These are phyloP conservation scores for Cyanidium caldarium DNA, from an alignment of 23 red algal genomes.

Conservation along the genomic window DNA sequence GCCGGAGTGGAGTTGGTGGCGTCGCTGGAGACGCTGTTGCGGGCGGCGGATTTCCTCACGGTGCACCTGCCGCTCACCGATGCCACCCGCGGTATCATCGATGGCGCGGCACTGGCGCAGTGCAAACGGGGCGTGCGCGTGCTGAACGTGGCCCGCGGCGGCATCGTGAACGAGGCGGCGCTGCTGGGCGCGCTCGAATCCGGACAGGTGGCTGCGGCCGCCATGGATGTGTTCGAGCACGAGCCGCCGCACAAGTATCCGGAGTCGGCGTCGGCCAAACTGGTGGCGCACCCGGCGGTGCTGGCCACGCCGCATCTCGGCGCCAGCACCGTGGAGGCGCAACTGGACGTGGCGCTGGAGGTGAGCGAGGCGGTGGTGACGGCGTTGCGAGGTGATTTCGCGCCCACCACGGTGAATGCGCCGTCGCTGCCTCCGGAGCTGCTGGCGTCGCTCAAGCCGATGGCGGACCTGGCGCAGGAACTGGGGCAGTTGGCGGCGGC, in stretches of 20 bases:
- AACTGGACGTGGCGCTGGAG: slow-evolving; percentile 86
- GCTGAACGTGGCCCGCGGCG: slow-evolving; percentile 86
- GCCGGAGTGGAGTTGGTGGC: slow-evolving; percentile 40
- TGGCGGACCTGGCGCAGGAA: slow-evolving; percentile 46
- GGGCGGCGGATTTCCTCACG: slow-evolving; percentile 67
- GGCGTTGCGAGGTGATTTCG: slow-evolving; percentile 63
- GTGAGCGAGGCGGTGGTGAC: slow-evolving; percentile 60
- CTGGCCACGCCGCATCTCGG: slow-evolving; percentile 95
- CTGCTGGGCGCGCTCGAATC: slow-evolving; percentile 72
- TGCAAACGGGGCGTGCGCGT: slow-evolving; percentile 59
- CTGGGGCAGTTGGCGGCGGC: slow-evolving; percentile 59
- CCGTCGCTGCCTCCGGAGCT: slow-evolving; percentile 60
- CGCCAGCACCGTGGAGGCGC: slow-evolving; percentile 79
- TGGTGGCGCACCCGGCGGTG: slow-evolving; percentile 61
- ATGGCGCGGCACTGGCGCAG: slow-evolving; percentile 27
- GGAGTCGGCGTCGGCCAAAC: slow-evolving; percentile 46
- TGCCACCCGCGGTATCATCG: slow-evolving; percentile 44
- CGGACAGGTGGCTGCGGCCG: slow-evolving; percentile 65
- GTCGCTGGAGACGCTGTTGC: slow-evolving; percentile 27
- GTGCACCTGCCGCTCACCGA: slow-evolving; percentile 90
- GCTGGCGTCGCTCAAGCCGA: slow-evolving; percentile 46
- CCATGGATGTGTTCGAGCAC: slow-evolving; percentile 65
- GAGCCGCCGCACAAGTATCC: slow-evolving; percentile 85
- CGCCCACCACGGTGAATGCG: slow-evolving; percentile 88
- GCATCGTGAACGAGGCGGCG: slow-evolving; percentile 71